Percentiles rank a stretch among this genome's conserved stretches.
Evolutionary conservation across 306 rosid species (phyloP).

Genomic region (Astragalus membranaceus): DNA sequence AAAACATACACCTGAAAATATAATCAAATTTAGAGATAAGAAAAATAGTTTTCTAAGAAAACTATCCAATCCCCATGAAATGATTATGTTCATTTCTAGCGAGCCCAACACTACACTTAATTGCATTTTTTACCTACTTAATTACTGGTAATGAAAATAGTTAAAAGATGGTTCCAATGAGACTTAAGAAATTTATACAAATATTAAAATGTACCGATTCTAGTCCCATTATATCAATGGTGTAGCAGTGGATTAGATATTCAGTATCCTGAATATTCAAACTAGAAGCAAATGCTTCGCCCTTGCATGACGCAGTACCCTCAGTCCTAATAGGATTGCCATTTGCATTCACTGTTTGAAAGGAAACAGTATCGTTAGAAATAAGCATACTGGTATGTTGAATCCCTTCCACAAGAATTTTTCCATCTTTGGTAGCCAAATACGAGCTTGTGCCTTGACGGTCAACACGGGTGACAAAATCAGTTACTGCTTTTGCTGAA

Average conservation of each 20-base stretch:
- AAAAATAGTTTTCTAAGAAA: no score
- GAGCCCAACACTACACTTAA: neutral
- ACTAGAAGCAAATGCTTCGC: conserved; percentile 15
- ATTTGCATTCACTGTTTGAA: conserved; percentile 25
- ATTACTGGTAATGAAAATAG: neutral
- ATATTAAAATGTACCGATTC: conserved; percentile 29
- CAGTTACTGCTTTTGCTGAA: conserved; percentile 10
- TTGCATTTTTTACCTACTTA: neutral
- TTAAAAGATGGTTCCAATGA: neutral
- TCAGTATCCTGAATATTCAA: conserved; percentile 24
- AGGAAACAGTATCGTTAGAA: conserved; percentile 14
- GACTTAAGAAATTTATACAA: neutral
- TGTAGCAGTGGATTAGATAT: conserved; percentile 29
- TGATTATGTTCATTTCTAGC: neutral
- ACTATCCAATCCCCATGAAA: neutral
- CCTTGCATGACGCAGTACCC: conserved; percentile 31
- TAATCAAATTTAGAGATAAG: neutral
- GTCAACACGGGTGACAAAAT: conserved; percentile 12
- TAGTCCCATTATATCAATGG: conserved; percentile 37
- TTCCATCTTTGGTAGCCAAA: conserved; percentile 38
- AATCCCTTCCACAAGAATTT: conserved; percentile 32
- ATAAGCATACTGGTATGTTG: conserved; percentile 10
- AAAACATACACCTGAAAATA: conserved; percentile 50
- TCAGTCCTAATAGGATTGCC: conserved; percentile 8
- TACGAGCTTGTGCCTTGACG: conserved; percentile 25